phyloP scores from a whole-genome alignment of 2,329 filamentous ascomycete genomes.

The Nigrospora oryzae region DNA sequence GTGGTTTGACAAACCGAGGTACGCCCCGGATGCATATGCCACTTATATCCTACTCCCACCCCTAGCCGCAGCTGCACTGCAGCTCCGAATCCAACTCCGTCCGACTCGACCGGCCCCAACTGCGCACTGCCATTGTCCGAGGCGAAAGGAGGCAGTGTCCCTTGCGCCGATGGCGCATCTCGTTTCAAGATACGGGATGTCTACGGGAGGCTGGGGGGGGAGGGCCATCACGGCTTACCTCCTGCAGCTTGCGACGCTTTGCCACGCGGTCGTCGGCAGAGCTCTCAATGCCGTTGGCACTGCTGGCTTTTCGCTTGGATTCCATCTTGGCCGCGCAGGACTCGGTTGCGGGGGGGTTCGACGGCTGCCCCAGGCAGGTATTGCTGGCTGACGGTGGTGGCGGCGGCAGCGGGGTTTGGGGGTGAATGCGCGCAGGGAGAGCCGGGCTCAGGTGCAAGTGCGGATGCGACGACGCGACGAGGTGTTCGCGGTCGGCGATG shows the following conservation, averaged over 20 bases:
- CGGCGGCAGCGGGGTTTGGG: background rate
- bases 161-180: no score
- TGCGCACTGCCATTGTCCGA: no score
- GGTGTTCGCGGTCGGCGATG: background rate
- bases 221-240: slow-evolving; percentile 26
- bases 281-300: slow-evolving; percentile 30
- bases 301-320: slow-evolving; percentile 45
- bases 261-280: slow-evolving; percentile 41
- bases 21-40: no score
- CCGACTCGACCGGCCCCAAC: no score
- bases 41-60: no score
- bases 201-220: background rate
- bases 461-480: slow-evolving; percentile 2
- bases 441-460: background rate
- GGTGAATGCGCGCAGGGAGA: background rate
- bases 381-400: background rate
- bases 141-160: no score
- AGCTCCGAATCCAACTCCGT: no score
- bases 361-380: no score
- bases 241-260: slow-evolving; percentile 46
- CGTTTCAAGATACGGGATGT: no score
- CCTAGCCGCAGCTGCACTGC: no score
- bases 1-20: no score
- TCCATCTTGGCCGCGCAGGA: slow-evolving; percentile 33
- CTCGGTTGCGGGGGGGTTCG: slow-evolving; percentile 1